Conservation (phyloP, 1,284 basidiomycete species). For the Leucocoprinus gongylophorus region DNA sequence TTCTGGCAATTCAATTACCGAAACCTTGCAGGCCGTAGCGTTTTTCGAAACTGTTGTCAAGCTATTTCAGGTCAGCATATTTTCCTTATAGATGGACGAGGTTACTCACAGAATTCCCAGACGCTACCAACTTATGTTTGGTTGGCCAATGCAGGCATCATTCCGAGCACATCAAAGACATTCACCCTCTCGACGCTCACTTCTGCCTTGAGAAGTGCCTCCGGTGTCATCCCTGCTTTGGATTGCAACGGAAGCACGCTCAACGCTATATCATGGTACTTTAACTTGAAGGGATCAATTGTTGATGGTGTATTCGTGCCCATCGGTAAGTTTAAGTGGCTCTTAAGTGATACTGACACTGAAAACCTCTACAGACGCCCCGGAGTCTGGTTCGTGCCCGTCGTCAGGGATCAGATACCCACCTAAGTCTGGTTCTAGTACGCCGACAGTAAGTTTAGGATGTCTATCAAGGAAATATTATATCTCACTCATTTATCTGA, state of each 20-base stretch:
- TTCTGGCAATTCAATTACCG: neutral
- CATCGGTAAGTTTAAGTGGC: conserved; percentile 39
- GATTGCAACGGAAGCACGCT: conserved; percentile 45
- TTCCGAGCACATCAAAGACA: conserved; percentile 50
- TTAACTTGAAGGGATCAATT: conserved; percentile 57
- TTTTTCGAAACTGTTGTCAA: conserved; percentile 64
- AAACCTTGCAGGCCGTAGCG: conserved; percentile 48
- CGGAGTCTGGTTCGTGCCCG: conserved; percentile 44
- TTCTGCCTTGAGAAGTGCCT: conserved; percentile 47
- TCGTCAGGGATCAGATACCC: conserved; percentile 57
- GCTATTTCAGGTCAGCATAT: conserved; percentile 47
- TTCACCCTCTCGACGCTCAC: conserved; percentile 53
- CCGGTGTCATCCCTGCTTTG: conserved; percentile 50
- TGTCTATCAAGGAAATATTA: neutral
- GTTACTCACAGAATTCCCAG: conserved; percentile 24
- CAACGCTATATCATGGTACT: conserved; percentile 59
- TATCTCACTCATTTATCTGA: neutral
- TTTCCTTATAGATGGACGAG: neutral
- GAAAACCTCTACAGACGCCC: conserved; percentile 38
- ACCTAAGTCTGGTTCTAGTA: conserved; percentile 20
- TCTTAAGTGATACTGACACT: neutral
- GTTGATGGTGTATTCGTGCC: conserved; percentile 58
- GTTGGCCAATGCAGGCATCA: conserved; percentile 66
- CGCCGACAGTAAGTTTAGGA: conserved; percentile 3
- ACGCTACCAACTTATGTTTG: conserved; percentile 66